Conservation (phyloP, 371 early-diverging fungal species). For the Syncephalis fuscata region DNA sequence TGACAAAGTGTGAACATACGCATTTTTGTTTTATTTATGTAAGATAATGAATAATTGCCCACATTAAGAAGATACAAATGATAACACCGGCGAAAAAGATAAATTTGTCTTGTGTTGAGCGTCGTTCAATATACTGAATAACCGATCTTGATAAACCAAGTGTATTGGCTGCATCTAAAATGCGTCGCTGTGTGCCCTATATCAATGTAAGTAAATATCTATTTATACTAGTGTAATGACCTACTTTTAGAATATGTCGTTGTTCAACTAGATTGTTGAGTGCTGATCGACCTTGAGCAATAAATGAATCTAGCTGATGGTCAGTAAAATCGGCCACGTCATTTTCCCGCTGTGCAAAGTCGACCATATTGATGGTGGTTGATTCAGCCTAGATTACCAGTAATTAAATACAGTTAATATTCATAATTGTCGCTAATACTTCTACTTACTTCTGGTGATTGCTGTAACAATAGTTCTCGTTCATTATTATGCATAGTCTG, state of each 20-base stretch:
- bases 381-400: not conserved
- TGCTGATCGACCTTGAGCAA: slow-evolving; percentile 45
- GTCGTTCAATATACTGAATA: slow-evolving; percentile 68
- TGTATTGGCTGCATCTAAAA: slow-evolving; percentile 61
- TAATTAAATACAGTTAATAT: not conserved
- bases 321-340: slow-evolving; percentile 33
- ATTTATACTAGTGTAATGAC: too few species aligned
- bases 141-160: slow-evolving; percentile 69
- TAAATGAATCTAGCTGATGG: slow-evolving; percentile 47
- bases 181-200: slow-evolving; percentile 54
- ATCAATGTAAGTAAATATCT: too few species aligned
- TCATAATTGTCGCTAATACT: not conserved
- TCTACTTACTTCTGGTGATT: not conserved
- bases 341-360: slow-evolving; percentile 13
- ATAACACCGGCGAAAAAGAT: slow-evolving; percentile 59
- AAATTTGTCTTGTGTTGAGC: slow-evolving; percentile 63
- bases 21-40: slow-evolving; percentile 12
- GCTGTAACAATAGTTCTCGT: not conserved
- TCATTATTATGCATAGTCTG: not conserved
- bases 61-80: slow-evolving; percentile 31
- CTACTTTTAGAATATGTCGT: slow-evolving; percentile 56
- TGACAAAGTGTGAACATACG: not conserved
- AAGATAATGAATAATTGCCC: slow-evolving; percentile 41
- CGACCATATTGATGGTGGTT: slow-evolving; percentile 4
- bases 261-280: slow-evolving; percentile 63